A percentile compares a stretch with the other conserved stretches of the same genome.
Evolutionary conservation across 2,329 filamentous ascomycete genomes (phyloP).

Genomic region (Paecilomyces dactylethromorphus): DNA sequence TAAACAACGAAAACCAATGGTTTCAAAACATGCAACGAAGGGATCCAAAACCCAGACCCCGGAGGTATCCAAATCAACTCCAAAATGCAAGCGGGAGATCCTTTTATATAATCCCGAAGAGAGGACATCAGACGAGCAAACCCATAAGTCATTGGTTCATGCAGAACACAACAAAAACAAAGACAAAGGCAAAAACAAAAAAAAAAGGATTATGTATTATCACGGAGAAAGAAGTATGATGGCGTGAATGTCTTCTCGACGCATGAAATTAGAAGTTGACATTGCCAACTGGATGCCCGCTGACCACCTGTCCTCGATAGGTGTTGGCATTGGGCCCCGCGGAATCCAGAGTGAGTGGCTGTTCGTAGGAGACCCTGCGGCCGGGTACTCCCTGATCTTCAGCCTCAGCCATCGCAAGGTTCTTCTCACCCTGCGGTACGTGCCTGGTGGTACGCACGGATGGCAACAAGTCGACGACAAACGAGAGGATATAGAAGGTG

Average conservation of each 20-base stretch:
- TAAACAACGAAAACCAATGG: neutral
- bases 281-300: neutral
- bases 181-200: too few relatives aligned
- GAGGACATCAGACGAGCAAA: neutral
- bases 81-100: neutral
- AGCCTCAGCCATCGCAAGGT: conserved; percentile 16
- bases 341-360: conserved; percentile 33
- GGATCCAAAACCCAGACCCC: neutral
- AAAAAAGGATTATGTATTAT: neutral
- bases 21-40: neutral
- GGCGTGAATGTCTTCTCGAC: neutral
- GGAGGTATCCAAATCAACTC: neutral
- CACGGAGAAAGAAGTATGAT: neutral
- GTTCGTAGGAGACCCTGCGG: conserved; percentile 20
- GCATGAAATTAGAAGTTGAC: neutral
- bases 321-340: conserved; percentile 22
- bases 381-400: conserved; percentile 5
- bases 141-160: neutral
- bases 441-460: conserved; percentile 57
- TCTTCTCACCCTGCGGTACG: conserved; percentile 36
- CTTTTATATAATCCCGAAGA: neutral
- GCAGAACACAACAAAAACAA: neutral
- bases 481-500: conserved; percentile 80
- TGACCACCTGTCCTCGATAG: conserved; percentile 10
- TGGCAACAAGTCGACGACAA: conserved; percentile 80